Evolutionary conservation across 2,329 filamentous ascomycete genomes (phyloP).

Genomic region (Xylogone sp.): DNA sequence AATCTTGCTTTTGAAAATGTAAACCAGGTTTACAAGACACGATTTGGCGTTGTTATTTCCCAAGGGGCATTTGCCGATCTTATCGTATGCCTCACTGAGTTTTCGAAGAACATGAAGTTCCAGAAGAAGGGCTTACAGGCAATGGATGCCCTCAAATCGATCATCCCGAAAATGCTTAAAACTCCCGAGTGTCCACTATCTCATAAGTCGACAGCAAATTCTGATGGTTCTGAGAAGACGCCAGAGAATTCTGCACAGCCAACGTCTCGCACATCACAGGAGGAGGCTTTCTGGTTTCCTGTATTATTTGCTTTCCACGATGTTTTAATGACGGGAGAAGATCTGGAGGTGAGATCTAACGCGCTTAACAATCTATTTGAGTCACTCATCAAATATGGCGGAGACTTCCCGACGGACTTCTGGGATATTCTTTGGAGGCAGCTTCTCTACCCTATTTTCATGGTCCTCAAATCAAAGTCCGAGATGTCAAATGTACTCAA

Average conservation of each 20-base stretch:
- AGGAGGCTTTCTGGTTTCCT: conserved; percentile 98
- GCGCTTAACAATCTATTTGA: conserved; percentile 97
- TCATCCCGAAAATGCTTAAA: conserved; percentile 90
- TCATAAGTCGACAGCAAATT: conserved; percentile 45
- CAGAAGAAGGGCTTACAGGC: conserved; percentile 98
- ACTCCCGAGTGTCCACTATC: conserved; percentile 94
- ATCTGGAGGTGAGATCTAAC: conserved; percentile 87
- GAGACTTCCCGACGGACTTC: conserved; percentile 88
- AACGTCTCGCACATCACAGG: conserved; percentile 77
- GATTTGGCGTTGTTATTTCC: conserved; percentile 92
- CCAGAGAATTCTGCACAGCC: conserved; percentile 46
- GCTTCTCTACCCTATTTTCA: conserved; percentile 95
- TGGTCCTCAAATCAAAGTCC: conserved; percentile 92
- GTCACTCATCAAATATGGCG: conserved; percentile 82
- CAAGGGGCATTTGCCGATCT: conserved; percentile 97
- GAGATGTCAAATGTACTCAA: conserved; percentile 95
- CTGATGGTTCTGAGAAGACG: conserved; percentile 29
- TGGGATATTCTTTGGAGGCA: conserved; percentile 99
- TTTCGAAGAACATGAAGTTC: conserved; percentile 97
- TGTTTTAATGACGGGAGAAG: conserved; percentile 97
- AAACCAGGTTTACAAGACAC: conserved; percentile 88
- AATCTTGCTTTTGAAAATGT: conserved; percentile 97
- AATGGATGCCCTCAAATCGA: conserved; percentile 90
- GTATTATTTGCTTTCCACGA: conserved; percentile 98
- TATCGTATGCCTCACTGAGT: conserved; percentile 93